Evolutionary conservation across 2,329 filamentous ascomycete genomes (phyloP).

Genomic region (Ophiocordyceps camponoti-leonardi): DNA sequence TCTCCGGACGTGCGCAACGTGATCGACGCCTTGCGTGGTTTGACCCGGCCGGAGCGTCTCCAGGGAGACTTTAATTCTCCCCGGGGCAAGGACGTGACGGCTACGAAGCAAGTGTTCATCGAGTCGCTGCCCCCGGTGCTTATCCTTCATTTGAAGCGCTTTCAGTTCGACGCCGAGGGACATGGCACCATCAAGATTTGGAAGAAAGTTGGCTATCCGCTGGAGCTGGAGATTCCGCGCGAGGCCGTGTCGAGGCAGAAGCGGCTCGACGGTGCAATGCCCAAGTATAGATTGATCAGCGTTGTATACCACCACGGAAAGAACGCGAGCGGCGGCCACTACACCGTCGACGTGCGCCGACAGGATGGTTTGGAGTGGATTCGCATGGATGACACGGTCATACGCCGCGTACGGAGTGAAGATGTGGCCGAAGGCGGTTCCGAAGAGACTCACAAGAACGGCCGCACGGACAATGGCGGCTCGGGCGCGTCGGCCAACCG

Average conservation of each 20-base stretch:
- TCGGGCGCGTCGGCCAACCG: slow-evolving; percentile 44
- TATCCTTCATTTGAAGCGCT: slow-evolving; percentile 90
- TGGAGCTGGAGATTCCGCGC: slow-evolving; percentile 84
- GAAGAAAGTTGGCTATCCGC: slow-evolving; percentile 92
- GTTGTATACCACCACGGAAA: slow-evolving; percentile 97
- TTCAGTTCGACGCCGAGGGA: slow-evolving; percentile 79
- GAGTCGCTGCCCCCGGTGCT: slow-evolving; percentile 81
- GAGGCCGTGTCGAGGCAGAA: slow-evolving; percentile 71
- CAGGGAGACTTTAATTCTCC: slow-evolving; percentile 72
- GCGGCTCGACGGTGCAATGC: slow-evolving; percentile 48
- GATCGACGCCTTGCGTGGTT: slow-evolving; percentile 68
- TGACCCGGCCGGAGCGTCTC: slow-evolving; percentile 71
- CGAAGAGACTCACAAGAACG: slow-evolving; percentile 56
- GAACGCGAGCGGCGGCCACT: slow-evolving; percentile 89
- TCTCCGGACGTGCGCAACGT: slow-evolving; percentile 78
- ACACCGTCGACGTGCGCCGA: slow-evolving; percentile 89
- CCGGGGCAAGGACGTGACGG: slow-evolving; percentile 57
- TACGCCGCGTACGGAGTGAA: slow-evolving; percentile 68
- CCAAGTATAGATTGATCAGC: slow-evolving; percentile 71
- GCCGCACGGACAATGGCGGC: slow-evolving; percentile 8
- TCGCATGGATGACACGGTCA: slow-evolving; percentile 82
- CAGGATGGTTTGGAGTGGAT: slow-evolving; percentile 96
- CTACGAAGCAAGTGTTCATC: slow-evolving; percentile 90
- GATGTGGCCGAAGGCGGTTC: slow-evolving; percentile 77
- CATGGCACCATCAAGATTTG: slow-evolving; percentile 85